These are phyloP conservation scores for Elsinoe batatas DNA, from an alignment of 2,329 filamentous ascomycete species.

Conservation along the genomic window DNA sequence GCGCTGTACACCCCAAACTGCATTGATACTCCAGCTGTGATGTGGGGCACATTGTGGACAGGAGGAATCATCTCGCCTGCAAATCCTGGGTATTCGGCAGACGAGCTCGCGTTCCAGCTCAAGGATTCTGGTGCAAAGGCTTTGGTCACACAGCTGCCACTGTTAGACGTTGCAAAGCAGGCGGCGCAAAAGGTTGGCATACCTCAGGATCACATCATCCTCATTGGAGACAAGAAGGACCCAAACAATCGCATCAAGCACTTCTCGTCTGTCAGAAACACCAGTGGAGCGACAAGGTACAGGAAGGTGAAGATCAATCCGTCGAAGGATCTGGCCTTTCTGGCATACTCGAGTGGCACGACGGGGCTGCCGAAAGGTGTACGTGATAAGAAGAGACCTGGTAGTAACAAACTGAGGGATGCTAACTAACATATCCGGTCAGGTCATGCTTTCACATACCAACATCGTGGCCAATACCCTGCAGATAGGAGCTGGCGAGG, in stretches of 20 bases:
- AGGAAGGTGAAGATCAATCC: conserved; percentile 55
- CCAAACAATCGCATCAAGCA: conserved; percentile 53
- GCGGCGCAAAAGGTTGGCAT: conserved; percentile 65
- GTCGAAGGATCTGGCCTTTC: conserved; percentile 64
- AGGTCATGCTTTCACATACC: conserved; percentile 53
- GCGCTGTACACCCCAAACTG: conserved; percentile 76
- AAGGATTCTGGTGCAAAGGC: conserved; percentile 66
- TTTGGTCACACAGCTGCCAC: conserved; percentile 61
- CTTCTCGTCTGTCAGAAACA: conserved; percentile 60
- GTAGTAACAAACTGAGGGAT: too few relatives aligned
- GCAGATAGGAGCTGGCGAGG: conserved; percentile 32
- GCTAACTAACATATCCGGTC: neutral
- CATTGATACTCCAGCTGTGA: conserved; percentile 69
- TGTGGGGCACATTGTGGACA: conserved; percentile 73
- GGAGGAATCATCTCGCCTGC: conserved; percentile 75
- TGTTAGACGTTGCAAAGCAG: conserved; percentile 53
- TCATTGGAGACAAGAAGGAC: conserved; percentile 63
- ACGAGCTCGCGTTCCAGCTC: conserved; percentile 78
- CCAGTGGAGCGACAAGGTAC: conserved; percentile 48
- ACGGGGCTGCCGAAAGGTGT: conserved; percentile 90
- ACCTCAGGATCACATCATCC: conserved; percentile 58
- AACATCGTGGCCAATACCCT: conserved; percentile 63
- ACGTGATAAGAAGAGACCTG: conserved; percentile 31
- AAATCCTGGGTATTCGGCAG: conserved; percentile 75
- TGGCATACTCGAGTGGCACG: conserved; percentile 84